Evolutionary conservation across 352 stramenopile species (phyloP).

Genomic region (Phytopythium delawarense): DNA sequence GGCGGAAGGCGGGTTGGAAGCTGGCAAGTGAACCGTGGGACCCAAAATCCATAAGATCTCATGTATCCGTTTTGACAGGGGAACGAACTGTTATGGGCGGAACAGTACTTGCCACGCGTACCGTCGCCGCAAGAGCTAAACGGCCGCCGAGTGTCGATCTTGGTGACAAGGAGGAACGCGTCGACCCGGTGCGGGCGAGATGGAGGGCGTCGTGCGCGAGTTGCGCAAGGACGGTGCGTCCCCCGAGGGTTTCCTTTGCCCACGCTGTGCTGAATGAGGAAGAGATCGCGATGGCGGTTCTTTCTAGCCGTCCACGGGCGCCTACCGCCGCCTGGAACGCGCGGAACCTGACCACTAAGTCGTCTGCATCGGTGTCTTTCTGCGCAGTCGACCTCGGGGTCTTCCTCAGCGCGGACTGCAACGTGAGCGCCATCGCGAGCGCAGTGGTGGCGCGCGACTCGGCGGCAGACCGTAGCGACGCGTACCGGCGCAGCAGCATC

Average conservation of each 20-base stretch:
- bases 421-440: slow-evolving; percentile 76
- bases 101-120: background rate
- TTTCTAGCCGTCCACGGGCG: background rate
- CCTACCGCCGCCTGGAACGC: background rate
- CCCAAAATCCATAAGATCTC: background rate
- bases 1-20: background rate
- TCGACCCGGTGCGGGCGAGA: slow-evolving; percentile 12
- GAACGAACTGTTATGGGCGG: background rate
- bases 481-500: slow-evolving; percentile 14
- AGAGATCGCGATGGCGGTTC: background rate
- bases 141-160: slow-evolving; percentile 3
- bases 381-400: slow-evolving; percentile 61
- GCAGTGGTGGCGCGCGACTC: slow-evolving; percentile 68
- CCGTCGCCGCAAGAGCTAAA: slow-evolving; percentile 6
- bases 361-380: background rate
- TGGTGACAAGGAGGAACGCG: background rate
- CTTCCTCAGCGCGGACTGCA: slow-evolving; percentile 70
- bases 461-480: slow-evolving; percentile 15
- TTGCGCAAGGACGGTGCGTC: slow-evolving; percentile 63
- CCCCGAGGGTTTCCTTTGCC: background rate
- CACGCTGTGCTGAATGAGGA: background rate
- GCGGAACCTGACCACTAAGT: background rate
- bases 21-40: background rate
- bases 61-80: slow-evolving; percentile 3
- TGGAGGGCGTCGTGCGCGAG: slow-evolving; percentile 71